Base-by-base conservation (phyloP, 441 rosid genomes). In the Corymbia calophylla region DNA sequence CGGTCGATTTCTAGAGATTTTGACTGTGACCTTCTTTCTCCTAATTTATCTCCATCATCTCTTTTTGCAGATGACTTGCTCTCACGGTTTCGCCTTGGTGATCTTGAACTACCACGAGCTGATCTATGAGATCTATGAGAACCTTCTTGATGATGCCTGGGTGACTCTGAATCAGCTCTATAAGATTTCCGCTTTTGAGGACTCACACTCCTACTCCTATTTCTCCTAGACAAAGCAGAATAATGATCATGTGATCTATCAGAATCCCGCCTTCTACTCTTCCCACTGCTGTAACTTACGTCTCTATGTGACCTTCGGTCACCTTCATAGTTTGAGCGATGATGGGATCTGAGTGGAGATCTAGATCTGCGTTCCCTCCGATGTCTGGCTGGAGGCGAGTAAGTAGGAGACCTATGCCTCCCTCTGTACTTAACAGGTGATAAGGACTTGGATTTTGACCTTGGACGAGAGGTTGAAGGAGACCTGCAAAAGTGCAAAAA, bases 401-500 rank as follows among this genome's bases (percentile, higher is more conserved):
- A 95, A 86, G 99, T 90, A 51, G 95, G 95, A 90, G 99, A 96
- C 92, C 96, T 95, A 87, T 91, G 91, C 90, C 94, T 96, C 91
- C 91, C 93, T 87, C 94, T 93, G 91, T 94, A 95, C 91, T 89
- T 94, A 55, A 94, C 89, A 29, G 99, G 99, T 85, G 99, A 98
- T 88, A 93, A 93, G 2, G 99, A 96, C 90, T 93, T 97, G 87
- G 99, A 96, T 93, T 92, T 97, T 48, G 98, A 95, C 92, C 95
- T 96, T 47, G 95, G 95, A 90, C 89, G 94, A 89, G 98, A 93
- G 31, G 92, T 88, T 48, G 99, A 96, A 89, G 98, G 98, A 44
- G 99, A 97, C 94, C 99, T 97, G 92, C 90, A 94, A 85, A 91
- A 55, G 91, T 86, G 54, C 58, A 77, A 89, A 86, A 92, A 89